These are phyloP conservation scores for Curvularia sp. DNA, from an alignment of 2,329 filamentous ascomycete species.

Conservation along the genomic window DNA sequence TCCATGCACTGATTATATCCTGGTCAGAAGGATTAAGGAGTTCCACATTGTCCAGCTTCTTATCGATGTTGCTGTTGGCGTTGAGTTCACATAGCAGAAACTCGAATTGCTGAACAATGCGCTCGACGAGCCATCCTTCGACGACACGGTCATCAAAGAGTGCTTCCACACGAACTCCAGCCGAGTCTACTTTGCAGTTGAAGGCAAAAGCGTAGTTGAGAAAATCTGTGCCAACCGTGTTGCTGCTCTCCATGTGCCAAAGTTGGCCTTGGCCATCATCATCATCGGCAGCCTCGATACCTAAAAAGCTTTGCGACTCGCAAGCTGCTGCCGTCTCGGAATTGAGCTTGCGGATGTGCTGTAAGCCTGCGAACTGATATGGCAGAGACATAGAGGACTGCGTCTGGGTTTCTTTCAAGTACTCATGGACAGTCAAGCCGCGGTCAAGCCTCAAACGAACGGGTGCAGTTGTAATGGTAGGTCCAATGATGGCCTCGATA, in stretches of 20 bases:
- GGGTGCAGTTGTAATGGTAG: conserved; percentile 53
- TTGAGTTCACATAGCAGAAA: conserved; percentile 38
- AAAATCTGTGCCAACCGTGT: conserved; percentile 45
- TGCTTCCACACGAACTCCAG: conserved; percentile 36
- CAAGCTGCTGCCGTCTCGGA: conserved; percentile 53
- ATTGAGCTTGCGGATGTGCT: conserved; percentile 52
- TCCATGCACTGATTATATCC: conserved; percentile 34
- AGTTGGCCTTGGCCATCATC: conserved; percentile 38
- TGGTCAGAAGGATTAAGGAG: conserved; percentile 34
- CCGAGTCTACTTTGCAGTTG: conserved; percentile 36
- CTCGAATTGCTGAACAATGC: conserved; percentile 40
- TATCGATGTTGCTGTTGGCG: conserved; percentile 13
- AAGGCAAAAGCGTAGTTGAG: conserved; percentile 48
- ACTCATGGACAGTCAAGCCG: conserved; percentile 31
- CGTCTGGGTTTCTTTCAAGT: conserved; percentile 39
- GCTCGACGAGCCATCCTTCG: conserved; percentile 36
- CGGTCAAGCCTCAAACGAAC: conserved; percentile 52
- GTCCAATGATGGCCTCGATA: conserved; percentile 51
- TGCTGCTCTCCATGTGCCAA: conserved; percentile 44
- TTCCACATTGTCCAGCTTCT: conserved; percentile 26
- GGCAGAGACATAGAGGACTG: conserved; percentile 39
- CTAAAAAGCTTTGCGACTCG: conserved; percentile 57
- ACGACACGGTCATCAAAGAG: conserved; percentile 42
- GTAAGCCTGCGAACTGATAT: conserved; percentile 54
- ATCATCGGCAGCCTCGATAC: conserved; percentile 48